These are phyloP conservation scores for Podila verticillata DNA, from an alignment of 192 early-diverging fungal genomes.

Conservation along the genomic window DNA sequence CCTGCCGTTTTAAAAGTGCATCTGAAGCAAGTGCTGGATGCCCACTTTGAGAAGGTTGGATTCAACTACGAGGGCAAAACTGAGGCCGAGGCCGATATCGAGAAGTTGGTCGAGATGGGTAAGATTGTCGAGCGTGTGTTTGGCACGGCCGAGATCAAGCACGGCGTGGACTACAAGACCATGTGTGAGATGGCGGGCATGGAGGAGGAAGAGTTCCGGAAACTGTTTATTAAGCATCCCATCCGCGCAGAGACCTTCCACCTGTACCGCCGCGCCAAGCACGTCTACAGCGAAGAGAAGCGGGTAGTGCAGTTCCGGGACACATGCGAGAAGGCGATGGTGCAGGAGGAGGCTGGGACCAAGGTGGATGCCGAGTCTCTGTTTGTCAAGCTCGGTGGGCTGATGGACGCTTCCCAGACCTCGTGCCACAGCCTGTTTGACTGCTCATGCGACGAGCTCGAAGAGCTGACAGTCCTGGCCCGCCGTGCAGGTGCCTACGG, in stretches of 20 bases:
- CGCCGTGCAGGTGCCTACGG: slow-evolving; percentile 78
- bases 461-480: slow-evolving; percentile 76
- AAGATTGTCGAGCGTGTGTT: slow-evolving; percentile 47
- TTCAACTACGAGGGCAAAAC: slow-evolving; percentile 38
- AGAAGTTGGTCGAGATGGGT: slow-evolving; percentile 52
- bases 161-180: slow-evolving; percentile 22
- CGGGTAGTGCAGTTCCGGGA: slow-evolving; percentile 81
- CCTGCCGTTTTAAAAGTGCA: slow-evolving; percentile 44
- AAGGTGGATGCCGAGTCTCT: slow-evolving; percentile 33
- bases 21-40: slow-evolving; percentile 56
- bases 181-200: slow-evolving; percentile 52
- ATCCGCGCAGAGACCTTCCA: slow-evolving; percentile 75
- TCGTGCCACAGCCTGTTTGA: slow-evolving; percentile 85
- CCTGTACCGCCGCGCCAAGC: slow-evolving; percentile 81
- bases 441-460: slow-evolving; percentile 86
- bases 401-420: slow-evolving; percentile 91
- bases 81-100: slow-evolving; percentile 52
- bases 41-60: slow-evolving; percentile 51
- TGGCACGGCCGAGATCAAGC: slow-evolving; percentile 40
- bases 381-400: slow-evolving; percentile 70
- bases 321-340: slow-evolving; percentile 57
- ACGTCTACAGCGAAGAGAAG: slow-evolving; percentile 83
- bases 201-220: slow-evolving; percentile 52
- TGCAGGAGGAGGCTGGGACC: slow-evolving; percentile 1
- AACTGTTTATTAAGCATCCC: slow-evolving; percentile 59